Conservation (phyloP, 1,284 basidiomycete genomes). For the Dichomitus squalens region DNA sequence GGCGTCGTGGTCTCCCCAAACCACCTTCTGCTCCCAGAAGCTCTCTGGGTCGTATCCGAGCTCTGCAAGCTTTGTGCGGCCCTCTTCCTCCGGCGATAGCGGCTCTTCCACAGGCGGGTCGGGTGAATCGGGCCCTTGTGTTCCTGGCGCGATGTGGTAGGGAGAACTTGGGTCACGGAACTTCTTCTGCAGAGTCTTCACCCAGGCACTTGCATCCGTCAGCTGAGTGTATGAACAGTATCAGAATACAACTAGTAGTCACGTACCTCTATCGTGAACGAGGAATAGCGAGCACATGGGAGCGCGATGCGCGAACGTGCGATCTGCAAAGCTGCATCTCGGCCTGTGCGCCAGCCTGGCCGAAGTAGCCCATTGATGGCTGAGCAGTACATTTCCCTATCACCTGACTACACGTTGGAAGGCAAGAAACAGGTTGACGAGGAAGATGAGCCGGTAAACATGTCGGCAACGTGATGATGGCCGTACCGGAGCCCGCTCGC, state of each 20-base stretch:
- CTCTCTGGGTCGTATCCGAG: conserved; percentile 61
- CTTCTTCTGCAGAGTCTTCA: conserved; percentile 51
- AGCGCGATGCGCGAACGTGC: too few species aligned
- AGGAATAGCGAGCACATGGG: not conserved
- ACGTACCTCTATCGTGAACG: conserved; percentile 2
- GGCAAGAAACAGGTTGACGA: too few species aligned
- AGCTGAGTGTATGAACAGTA: not conserved
- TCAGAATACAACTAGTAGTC: not conserved
- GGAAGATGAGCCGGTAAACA: too few species aligned
- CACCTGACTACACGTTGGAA: too few species aligned
- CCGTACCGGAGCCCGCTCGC: too few species aligned
- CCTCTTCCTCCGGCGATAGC: conserved; percentile 37
- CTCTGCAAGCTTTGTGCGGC: conserved; percentile 43
- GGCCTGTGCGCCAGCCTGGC: too few species aligned
- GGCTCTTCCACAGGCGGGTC: conserved; percentile 37
- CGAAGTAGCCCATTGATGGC: too few species aligned
- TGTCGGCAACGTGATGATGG: too few species aligned
- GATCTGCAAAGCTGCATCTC: too few species aligned
- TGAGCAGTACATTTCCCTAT: too few species aligned
- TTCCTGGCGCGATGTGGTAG: conserved; percentile 62
- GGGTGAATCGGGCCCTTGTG: conserved; percentile 60
- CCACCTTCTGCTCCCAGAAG: conserved; percentile 72
- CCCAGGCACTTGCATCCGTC: too few species aligned
- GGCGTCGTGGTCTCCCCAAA: conserved; percentile 77
- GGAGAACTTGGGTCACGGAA: conserved; percentile 70